These are phyloP conservation scores for Cajanus cajan DNA, from an alignment of 306 rosid genomes.

Conservation along the genomic window DNA sequence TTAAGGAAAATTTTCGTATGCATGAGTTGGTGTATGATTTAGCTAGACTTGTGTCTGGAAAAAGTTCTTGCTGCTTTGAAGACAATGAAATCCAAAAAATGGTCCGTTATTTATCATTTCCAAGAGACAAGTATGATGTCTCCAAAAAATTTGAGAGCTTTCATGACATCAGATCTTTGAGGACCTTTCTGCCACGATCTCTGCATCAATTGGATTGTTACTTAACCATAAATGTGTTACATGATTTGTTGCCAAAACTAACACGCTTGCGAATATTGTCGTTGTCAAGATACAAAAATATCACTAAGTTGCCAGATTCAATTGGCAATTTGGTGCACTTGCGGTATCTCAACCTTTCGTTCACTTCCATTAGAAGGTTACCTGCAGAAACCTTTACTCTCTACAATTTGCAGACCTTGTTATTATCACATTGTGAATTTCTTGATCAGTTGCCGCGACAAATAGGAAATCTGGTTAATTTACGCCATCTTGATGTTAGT, in stretches of 20 bases:
- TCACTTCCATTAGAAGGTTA: neutral
- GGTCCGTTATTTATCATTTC: neutral
- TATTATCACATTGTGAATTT: neutral
- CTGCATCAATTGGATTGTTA: neutral
- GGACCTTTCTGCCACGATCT: neutral
- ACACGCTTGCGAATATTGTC: neutral
- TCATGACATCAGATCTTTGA: neutral
- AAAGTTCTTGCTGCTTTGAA: neutral
- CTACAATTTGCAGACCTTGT: slow-evolving; percentile 16
- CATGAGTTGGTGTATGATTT: slow-evolving; percentile 1
- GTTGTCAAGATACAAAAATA: neutral
- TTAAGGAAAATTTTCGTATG: neutral
- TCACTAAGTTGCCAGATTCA: neutral
- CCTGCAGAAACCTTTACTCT: neutral
- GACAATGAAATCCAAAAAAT: neutral
- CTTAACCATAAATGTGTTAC: neutral
- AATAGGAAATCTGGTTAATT: neutral
- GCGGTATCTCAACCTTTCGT: neutral
- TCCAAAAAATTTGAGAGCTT: neutral
- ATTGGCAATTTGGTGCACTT: slow-evolving; percentile 10
- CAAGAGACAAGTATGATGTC: neutral
- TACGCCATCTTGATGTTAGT: neutral
- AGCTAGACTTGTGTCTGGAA: slow-evolving; percentile 2
- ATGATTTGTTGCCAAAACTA: neutral
- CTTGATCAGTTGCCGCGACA: neutral